Evolutionary conservation across 2,329 filamentous ascomycete species (phyloP).

Genomic region (Neurospora sp.): DNA sequence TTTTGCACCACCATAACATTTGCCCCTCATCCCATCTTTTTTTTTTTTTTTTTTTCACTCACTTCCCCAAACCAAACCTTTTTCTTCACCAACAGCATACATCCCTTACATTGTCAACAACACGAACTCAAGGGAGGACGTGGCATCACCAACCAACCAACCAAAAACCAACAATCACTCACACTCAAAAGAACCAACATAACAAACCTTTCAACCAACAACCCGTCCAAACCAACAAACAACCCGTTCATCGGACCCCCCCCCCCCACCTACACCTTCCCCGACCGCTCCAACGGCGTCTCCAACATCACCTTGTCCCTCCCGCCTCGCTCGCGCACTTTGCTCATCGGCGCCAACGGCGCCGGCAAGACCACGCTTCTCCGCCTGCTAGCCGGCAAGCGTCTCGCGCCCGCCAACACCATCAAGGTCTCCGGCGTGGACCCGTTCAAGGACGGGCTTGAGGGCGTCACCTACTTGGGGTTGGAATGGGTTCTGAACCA

Average conservation of each 20-base stretch:
- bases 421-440: constrained; percentile 76
- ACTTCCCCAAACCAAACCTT: background rate
- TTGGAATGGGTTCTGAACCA: constrained; percentile 97
- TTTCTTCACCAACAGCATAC: background rate
- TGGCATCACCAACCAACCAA: background rate
- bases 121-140: background rate
- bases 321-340: constrained; percentile 73
- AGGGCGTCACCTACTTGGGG: constrained; percentile 94
- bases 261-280: constrained; percentile 66
- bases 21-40: background rate
- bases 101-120: background rate
- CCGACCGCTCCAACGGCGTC: constrained; percentile 73
- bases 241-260: background rate
- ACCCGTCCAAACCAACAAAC: background rate
- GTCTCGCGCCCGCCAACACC: constrained; percentile 67
- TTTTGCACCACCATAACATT: background rate
- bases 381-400: constrained; percentile 88
- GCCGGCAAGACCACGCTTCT: constrained; percentile 96
- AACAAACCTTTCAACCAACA: background rate
- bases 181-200: background rate
- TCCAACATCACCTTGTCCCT: constrained; percentile 64
- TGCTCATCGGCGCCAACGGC: constrained; percentile 92
- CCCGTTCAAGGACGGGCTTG: constrained; percentile 80
- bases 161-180: background rate
- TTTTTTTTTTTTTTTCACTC: background rate